These are phyloP conservation scores for Geum urbanum DNA, from an alignment of 306 rosid species.

Conservation along the genomic window DNA sequence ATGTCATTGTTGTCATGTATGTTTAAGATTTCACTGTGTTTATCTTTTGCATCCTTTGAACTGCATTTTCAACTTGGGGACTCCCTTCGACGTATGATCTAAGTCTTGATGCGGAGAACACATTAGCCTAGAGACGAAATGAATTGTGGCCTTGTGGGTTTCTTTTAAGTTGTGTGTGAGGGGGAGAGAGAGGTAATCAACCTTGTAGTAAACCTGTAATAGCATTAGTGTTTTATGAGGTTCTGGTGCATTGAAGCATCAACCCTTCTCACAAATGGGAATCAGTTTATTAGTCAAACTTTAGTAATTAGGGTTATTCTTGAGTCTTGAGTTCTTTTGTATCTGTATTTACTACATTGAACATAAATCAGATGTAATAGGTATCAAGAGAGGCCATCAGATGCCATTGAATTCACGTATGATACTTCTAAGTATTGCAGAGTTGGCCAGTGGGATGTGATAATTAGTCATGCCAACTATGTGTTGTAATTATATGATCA, in stretches of 20 bases:
- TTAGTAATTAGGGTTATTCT: neutral
- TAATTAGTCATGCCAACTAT: neutral
- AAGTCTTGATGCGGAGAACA: neutral
- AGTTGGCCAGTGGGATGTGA: neutral
- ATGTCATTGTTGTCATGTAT: slow-evolving; percentile 1
- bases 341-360: neutral
- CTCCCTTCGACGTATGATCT: no score
- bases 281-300: neutral
- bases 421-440: neutral
- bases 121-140: neutral
- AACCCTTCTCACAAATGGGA: neutral
- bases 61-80: neutral
- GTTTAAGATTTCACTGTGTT: neutral
- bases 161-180: neutral
- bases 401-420: neutral
- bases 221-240: neutral
- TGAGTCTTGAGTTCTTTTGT: neutral
- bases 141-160: neutral
- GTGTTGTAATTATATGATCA: neutral
- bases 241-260: neutral
- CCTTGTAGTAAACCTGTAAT: no score
- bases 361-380: neutral
- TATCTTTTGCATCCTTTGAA: neutral
- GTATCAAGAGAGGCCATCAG: neutral
- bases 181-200: neutral